Evolutionary conservation across 768 basidiomycete species (phyloP), one percentile per base, ranked within the genome.

Genomic region (Neoboletus magnificus): DNA sequence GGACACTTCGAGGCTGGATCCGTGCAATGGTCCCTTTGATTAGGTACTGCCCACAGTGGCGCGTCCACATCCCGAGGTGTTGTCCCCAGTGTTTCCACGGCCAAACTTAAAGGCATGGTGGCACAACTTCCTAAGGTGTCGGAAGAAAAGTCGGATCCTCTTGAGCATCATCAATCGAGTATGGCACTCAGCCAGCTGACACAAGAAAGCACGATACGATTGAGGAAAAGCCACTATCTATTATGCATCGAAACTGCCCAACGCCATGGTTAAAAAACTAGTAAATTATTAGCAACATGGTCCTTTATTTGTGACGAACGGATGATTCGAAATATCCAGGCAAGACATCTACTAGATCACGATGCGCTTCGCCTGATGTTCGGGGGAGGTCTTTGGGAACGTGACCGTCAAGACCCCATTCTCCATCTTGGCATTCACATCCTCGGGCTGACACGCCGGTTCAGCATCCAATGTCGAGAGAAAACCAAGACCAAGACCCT

Each of bases 351-450:
- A 55, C 45, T 52, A 46, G 22, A 63, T 40, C 3, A 63, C 62
- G 48, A 82, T 75, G 47, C 69, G 77, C 70, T 75, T 76, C 13
- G 77, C 75, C 7, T 71, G 71, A 50, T 66, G 55, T 56, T 80
- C 80, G 6, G 71, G 54, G 18, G 27, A 64, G 4, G 72, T 64
- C 68, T 74, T 79, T 16, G 81, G 80, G 70, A 82, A 82, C 16
- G 71, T 74, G 27, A 83, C 70, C 1, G 70, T 71, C 57, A 83
- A 63, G 18, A 83, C 59, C 1, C 79, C 80, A 32, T 80, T 62
- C 45, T 77, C 75, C 74, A 82, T 76, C 35, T 64, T 66, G 1
- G 81, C 80, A 50, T 74, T 77, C 52, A 82, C 74, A 32, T 78
- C 71, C 32, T 78, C 72, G 23, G 70, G 66, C 79, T 81, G 48